Conservation (phyloP, 495 filamentous ascomycete species). For the Penicillium argentinense region DNA sequence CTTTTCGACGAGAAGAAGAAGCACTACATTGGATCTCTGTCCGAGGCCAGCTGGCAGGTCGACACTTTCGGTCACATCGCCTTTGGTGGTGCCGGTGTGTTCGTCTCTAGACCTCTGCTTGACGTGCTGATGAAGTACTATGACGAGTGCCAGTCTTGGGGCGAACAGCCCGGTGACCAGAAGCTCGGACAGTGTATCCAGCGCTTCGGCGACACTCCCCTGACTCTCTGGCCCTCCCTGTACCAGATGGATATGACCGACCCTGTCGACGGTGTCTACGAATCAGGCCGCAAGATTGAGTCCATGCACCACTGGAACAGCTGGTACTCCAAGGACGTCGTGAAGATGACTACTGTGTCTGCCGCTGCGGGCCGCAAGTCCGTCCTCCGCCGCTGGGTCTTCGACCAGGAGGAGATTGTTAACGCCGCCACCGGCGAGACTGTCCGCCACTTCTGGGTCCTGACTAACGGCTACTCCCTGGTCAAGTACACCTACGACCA, state of each 20-base stretch:
- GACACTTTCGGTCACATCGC: constrained; percentile 62
- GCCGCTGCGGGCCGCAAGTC: constrained; percentile 59
- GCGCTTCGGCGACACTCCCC: constrained; percentile 50
- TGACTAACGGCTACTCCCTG: constrained; percentile 64
- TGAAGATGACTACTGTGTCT: constrained; percentile 57
- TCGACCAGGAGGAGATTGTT: constrained; percentile 51
- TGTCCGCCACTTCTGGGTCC: constrained; percentile 50
- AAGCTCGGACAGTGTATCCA: constrained; percentile 64
- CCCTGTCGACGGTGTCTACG: constrained; percentile 62
- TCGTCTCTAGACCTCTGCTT: constrained; percentile 61
- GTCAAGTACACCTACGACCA: constrained; percentile 53
- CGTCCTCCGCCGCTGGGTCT: constrained; percentile 61
- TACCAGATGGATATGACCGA: constrained; percentile 63
- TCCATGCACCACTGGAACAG: constrained; percentile 69
- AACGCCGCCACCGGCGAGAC: constrained; percentile 40
- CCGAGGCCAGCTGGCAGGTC: constrained; percentile 62
- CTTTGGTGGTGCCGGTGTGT: constrained; percentile 69
- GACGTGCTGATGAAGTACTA: constrained; percentile 52
- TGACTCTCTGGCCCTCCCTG: constrained; percentile 59
- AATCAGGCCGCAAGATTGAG: constrained; percentile 56
- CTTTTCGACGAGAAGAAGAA: constrained; percentile 53
- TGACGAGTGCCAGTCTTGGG: constrained; percentile 53
- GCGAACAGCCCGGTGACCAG: constrained; percentile 56
- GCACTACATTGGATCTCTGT: constrained; percentile 61
- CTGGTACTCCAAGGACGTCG: constrained; percentile 52